Evolutionary conservation across 2,329 filamentous ascomycete species (phyloP), one percentile per base, ranked within the genome.

Genomic region (Nemania sp.): DNA sequence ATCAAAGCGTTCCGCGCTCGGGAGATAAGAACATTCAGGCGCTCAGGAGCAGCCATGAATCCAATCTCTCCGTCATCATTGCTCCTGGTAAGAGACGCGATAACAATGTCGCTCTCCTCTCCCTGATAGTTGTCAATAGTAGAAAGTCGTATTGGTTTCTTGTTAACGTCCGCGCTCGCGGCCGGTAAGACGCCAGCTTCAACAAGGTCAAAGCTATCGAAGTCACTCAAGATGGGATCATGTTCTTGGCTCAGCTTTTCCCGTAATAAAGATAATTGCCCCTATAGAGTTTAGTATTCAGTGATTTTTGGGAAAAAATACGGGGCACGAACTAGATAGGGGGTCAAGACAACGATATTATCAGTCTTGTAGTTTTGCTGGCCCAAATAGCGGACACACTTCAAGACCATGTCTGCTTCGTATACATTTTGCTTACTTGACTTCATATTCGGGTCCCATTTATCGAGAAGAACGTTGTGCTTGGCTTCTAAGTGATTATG

Each of bases 51-150:
- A 0, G 81, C 75, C 83, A 94, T 88, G 75, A 94, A 94, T 0
- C 92, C 92, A 32, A 93, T 92, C 1, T 93, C 88, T 0, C 87
- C 85, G 0, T 75, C 74, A 0, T 73, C 65, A 69, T 94, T 94
- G 75, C 90, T 91, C 4, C 92, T 81, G 0, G 90, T 92, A 11
- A 94, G 77, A 0, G 89, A 91, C 0, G 82, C 87, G 7, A 94
- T 85, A 0, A 93, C 89, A 18, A 94, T 90, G 1, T 93, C 88
- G 43, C 87, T 89, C 70, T 94, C 92, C 73, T 94, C 92, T 1
- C 92, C 91, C 76, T 94, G 92, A 65, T 92, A 94, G 68, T 94
- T 94, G 69, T 94, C 91, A 90, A 94, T 91, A 0, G 91, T 93
- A 0, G 91, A 92, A 0, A 94, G 81, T 0, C 85, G 82, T 27